Evolutionary conservation across 1,284 basidiomycete species (phyloP).

Genomic region (Fereydounia khargensis): DNA sequence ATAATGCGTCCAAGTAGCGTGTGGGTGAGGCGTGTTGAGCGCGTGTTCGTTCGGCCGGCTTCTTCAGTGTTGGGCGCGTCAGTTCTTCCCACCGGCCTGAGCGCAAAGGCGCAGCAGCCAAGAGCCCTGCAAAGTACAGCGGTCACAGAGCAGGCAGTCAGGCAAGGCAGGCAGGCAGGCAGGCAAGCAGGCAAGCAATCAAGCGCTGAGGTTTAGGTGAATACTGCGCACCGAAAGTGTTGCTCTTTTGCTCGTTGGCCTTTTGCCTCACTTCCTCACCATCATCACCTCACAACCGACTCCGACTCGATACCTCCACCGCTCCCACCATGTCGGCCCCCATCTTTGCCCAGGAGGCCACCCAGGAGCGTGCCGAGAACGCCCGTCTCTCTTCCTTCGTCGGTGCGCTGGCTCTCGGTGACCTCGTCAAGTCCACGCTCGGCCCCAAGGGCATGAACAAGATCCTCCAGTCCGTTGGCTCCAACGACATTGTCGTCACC

Average conservation of each 20-base stretch:
- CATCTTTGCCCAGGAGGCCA: conserved; percentile 65
- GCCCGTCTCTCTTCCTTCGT: conserved; percentile 95
- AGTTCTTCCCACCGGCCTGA: no score
- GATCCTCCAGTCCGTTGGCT: conserved; percentile 85
- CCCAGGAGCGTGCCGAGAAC: conserved; percentile 97
- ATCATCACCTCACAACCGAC: background rate
- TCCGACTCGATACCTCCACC: background rate
- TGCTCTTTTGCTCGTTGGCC: background rate
- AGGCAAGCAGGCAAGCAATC: no score
- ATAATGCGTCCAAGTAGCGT: no score
- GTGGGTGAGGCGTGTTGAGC: no score
- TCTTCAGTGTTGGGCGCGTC: no score
- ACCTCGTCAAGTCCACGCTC: conserved; percentile 95
- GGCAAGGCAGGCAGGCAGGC: no score
- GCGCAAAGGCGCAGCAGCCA: no score
- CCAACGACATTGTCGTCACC: conserved; percentile 91
- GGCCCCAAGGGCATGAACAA: conserved; percentile 97
- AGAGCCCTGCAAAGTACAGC: no score
- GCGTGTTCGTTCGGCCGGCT: no score
- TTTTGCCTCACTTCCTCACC: background rate
- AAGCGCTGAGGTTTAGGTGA: no score
- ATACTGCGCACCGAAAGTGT: background rate
- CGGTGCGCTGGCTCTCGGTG: conserved; percentile 91
- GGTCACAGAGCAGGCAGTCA: no score
- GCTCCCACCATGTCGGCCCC: conserved; percentile 46